Evolutionary conservation across 73 alveolate species (phyloP).

Genomic region (Paramecium primaurelia): DNA sequence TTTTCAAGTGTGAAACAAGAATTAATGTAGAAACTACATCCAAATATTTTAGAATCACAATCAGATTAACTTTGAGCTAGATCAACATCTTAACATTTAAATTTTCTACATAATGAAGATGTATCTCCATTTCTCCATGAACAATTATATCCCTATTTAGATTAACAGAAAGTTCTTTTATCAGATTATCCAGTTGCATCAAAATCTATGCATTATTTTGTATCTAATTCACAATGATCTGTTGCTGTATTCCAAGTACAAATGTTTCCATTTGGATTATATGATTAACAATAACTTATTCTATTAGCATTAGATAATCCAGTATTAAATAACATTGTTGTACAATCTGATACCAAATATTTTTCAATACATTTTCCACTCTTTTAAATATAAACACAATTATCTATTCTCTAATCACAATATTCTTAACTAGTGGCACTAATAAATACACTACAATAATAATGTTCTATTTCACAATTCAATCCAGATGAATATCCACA

Average conservation of each 20-base stretch:
- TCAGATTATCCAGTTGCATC: not conserved
- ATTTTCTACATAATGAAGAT: not conserved
- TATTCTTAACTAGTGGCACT: not conserved
- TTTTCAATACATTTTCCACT: not conserved
- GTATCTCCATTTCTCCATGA: not conserved
- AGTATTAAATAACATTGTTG: not conserved
- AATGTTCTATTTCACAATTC: not conserved
- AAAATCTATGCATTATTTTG: not conserved
- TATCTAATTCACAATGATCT: not conserved
- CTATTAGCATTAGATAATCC: not conserved
- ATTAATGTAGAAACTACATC: not conserved
- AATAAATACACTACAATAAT: not conserved
- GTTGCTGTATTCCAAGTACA: not conserved
- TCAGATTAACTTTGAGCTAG: not conserved
- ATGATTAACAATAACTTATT: not conserved
- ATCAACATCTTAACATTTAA: not conserved
- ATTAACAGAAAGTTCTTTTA: not conserved
- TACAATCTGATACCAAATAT: not conserved
- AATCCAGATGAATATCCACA: not conserved
- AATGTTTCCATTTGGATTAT: not conserved
- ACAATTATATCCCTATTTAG: not conserved
- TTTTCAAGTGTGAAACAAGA: not conserved
- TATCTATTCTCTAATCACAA: not conserved
- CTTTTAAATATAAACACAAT: not conserved
- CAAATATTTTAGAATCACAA: not conserved